Base-by-base conservation (phyloP, 1,139 yeast genomes). In the Taiozyma sp. region DNA sequence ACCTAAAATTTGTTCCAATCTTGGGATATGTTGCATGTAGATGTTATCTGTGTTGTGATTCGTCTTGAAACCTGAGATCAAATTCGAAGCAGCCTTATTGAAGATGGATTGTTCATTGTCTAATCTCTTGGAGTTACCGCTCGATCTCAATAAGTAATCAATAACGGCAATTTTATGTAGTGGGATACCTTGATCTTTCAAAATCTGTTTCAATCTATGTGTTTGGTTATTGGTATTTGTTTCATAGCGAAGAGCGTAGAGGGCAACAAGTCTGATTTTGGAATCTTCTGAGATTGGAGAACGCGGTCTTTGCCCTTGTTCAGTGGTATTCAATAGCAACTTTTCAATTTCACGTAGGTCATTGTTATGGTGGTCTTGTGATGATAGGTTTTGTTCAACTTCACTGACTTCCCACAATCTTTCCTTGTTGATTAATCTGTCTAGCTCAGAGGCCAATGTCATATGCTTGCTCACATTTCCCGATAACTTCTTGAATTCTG, bases 401-500 rank as follows among this genome's bases (percentile, higher is more conserved):
- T 93, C 98, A 57, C 96, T 87, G 8, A 91, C 79, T 54, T 86
- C 91, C 87, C 97, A 86, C 48, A 93, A 72, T 56, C 86, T 76
- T 50, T 78, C 76, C 23, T 67, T 60, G 24, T 79, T 78, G 45
- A 89, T 79, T 52, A 84, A 85, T 51, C 80, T 78, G 60, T 92
- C 96, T 47, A 93, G 76, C 63, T 92, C 98, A 40, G 93, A 81
- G 8, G 93, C 91, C 38, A 93, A 75, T 23, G 96, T 83, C 75
- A 95, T 90, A 68, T 95, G 99, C 64, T 93, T 93, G 44, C 96
- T 80, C n/a, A 95, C 91, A 64, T 91, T 93, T 43, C 91, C 84
- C 13, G 96, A 87, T 46, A 92, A 75, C 64, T 88, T 88, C 57
- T 91, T 84, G 65, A 87, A 92, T 65, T 93, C 98, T 1, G 99